phyloP scores from a whole-genome alignment of 306 rosid genomes.

The Lathyrus aphaca region DNA sequence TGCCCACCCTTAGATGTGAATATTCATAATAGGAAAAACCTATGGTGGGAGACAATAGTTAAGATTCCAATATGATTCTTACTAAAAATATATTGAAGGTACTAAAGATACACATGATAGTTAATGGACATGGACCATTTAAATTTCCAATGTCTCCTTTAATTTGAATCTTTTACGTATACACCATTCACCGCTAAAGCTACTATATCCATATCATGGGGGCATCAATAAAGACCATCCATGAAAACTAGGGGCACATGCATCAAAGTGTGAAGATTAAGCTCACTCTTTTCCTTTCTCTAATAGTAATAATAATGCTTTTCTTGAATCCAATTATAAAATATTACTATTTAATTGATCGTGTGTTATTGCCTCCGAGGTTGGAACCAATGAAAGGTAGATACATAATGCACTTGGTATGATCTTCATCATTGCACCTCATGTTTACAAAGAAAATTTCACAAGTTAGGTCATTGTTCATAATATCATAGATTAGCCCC shows the following conservation, averaged over 20 bases:
- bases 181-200: constrained; percentile 22
- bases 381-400: constrained; percentile 41
- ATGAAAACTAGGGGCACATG: constrained; percentile 27
- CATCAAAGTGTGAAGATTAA: constrained; percentile 13
- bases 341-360: not conserved
- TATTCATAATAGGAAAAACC: not conserved
- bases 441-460: not conserved
- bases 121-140: constrained; percentile 6
- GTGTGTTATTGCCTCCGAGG: constrained; percentile 38
- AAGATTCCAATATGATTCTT: not conserved
- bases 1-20: too few relatives aligned
- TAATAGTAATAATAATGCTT: not conserved
- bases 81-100: not conserved
- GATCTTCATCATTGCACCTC: constrained; percentile 33
- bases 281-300: constrained; percentile 3
- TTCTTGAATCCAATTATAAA: not conserved
- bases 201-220: constrained; percentile 11
- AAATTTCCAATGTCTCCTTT: constrained; percentile 25
- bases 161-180: constrained; percentile 31
- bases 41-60: not conserved
- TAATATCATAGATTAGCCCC: not conserved
- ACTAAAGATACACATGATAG: not conserved
- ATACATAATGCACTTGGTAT: constrained; percentile 8
- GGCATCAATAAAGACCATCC: constrained; percentile 27
- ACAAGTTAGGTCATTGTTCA: constrained; percentile 40